A percentile compares a stretch with the other conserved stretches of the same genome.
These are phyloP conservation scores for Penicillium robsamsonii DNA, from an alignment of 495 filamentous ascomycete species.

Conservation along the genomic window DNA sequence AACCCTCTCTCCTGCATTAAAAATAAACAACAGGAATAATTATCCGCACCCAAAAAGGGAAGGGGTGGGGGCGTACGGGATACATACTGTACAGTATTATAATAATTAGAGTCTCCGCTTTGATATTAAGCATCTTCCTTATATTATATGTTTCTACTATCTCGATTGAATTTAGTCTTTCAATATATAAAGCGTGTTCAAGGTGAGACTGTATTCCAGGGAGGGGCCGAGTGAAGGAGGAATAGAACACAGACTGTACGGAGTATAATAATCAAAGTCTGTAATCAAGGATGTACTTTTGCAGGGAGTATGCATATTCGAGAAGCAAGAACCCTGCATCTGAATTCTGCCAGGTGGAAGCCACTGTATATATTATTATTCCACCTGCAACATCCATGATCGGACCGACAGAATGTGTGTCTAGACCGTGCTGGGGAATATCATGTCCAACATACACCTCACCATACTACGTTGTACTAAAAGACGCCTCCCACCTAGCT, in stretches of 20 bases:
- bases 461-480: neutral
- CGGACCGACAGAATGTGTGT: neutral
- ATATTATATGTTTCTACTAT: neutral
- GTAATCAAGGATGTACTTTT: neutral
- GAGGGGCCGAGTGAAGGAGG: no score
- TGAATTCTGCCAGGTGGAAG: conserved; percentile 1
- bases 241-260: no score
- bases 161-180: neutral
- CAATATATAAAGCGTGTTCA: neutral
- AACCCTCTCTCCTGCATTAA: neutral
- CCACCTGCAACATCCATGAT: conserved; percentile 5
- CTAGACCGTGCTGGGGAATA: neutral
- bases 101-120: neutral
- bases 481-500: neutral
- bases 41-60: neutral
- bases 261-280: no score
- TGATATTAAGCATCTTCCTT: neutral
- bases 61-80: neutral
- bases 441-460: neutral
- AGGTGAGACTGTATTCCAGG: no score
- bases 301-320: neutral
- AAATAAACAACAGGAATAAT: neutral
- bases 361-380: neutral
- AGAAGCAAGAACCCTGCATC: conserved; percentile 5
- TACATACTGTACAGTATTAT: neutral